Percentiles rank a stretch among this genome's conserved stretches.
Conservation (phyloP, 2,329 filamentous ascomycete species). For the Fusarium sp. region DNA sequence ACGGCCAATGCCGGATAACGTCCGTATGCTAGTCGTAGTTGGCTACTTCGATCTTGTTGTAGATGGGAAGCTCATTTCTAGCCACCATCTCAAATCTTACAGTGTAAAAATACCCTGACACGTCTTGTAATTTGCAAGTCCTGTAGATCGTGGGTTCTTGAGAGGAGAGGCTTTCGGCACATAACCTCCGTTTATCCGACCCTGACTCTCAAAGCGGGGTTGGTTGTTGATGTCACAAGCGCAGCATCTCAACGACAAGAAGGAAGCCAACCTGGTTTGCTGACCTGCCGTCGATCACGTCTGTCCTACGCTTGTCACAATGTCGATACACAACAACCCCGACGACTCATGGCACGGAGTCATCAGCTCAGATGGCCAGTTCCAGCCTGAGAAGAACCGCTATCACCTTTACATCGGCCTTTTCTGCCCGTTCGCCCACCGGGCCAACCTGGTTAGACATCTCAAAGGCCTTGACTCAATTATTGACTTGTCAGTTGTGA, state of each 20-base stretch:
- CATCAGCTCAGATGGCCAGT: slow-evolving; percentile 53
- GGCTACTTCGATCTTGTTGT: too few species aligned
- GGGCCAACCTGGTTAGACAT: slow-evolving; percentile 78
- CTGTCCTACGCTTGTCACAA: neutral
- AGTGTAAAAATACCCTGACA: too few species aligned
- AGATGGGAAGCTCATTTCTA: too few species aligned
- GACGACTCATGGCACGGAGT: slow-evolving; percentile 49
- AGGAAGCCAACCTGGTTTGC: too few species aligned
- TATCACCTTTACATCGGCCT: slow-evolving; percentile 74
- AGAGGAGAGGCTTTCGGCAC: neutral
- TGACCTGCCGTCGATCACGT: neutral
- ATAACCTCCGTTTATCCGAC: neutral
- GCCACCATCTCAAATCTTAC: too few species aligned
- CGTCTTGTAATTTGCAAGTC: too few species aligned
- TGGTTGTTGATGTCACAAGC: neutral
- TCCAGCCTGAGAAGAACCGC: slow-evolving; percentile 70
- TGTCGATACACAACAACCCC: slow-evolving; percentile 40
- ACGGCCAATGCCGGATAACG: too few species aligned
- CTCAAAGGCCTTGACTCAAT: slow-evolving; percentile 81
- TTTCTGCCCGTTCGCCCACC: slow-evolving; percentile 78
- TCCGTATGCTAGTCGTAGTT: too few species aligned
- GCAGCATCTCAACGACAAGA: too few species aligned
- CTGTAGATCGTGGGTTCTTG: neutral
- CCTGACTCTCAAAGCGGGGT: slow-evolving; percentile 6
- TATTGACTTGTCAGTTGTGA: slow-evolving; percentile 74